Conservation (phyloP, 805 yeast genomes). For the Candida sithepensis region DNA sequence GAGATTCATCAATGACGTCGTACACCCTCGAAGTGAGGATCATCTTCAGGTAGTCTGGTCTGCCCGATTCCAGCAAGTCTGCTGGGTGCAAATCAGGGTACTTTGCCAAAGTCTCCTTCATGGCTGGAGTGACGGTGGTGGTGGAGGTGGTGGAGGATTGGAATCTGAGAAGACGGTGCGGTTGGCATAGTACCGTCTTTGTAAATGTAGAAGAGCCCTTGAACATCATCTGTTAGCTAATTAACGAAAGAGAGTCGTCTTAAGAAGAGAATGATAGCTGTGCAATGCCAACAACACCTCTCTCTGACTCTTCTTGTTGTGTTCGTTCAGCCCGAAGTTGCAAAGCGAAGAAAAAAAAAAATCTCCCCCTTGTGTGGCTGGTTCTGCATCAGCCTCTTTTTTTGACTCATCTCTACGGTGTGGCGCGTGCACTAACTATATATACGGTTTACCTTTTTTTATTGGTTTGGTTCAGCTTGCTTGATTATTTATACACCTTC, state of each 20-base stretch:
- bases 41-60: conserved; percentile 91
- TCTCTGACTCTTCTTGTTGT: too few relatives aligned
- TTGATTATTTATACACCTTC: neutral
- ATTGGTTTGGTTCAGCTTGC: too few relatives aligned
- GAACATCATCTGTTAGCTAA: neutral
- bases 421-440: too few relatives aligned
- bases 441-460: too few relatives aligned
- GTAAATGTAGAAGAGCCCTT: neutral
- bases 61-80: conserved; percentile 57
- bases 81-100: conserved; percentile 45
- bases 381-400: too few relatives aligned
- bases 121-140: conserved; percentile 1
- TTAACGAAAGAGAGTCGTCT: too few relatives aligned
- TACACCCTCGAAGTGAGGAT: conserved; percentile 90
- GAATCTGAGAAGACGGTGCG: neutral
- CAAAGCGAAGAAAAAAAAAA: too few relatives aligned
- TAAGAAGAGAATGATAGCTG: too few relatives aligned
- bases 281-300: too few relatives aligned
- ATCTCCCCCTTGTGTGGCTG: too few relatives aligned
- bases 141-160: conserved; percentile 1
- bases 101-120: conserved; percentile 19
- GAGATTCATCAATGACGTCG: conserved; percentile 91
- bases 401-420: too few relatives aligned
- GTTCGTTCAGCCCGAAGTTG: too few relatives aligned
- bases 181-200: neutral